phyloP scores from a whole-genome alignment of 2,329 filamentous ascomycete genomes.

The Aschersonia sp. region DNA sequence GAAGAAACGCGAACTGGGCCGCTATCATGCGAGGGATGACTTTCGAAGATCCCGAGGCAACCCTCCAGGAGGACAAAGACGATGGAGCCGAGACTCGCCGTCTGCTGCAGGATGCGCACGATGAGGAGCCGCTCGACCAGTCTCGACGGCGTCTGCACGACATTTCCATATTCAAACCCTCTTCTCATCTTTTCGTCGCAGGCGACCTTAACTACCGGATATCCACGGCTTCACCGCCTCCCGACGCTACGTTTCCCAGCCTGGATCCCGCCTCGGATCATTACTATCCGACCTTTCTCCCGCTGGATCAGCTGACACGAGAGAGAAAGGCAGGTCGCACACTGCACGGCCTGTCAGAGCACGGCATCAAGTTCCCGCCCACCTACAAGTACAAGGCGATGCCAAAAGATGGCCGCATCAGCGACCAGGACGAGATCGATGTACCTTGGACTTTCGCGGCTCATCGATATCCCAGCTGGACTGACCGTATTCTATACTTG shows the following conservation, averaged over 20 bases:
- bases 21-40: slow-evolving; percentile 67
- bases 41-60: slow-evolving; percentile 44
- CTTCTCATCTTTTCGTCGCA: slow-evolving; percentile 67
- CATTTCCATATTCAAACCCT: slow-evolving; percentile 59
- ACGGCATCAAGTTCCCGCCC: slow-evolving; percentile 64
- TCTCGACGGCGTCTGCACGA: slow-evolving; percentile 34
- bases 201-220: slow-evolving; percentile 96
- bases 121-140: slow-evolving; percentile 15
- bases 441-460: slow-evolving; percentile 58
- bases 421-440: slow-evolving; percentile 13
- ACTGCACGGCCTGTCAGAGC: slow-evolving; percentile 66
- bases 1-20: slow-evolving; percentile 80
- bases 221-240: slow-evolving; percentile 46
- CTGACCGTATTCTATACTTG: slow-evolving; percentile 75
- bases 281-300: slow-evolving; percentile 54
- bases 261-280: slow-evolving; percentile 36
- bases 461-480: slow-evolving; percentile 86
- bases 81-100: slow-evolving; percentile 14
- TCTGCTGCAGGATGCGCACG: slow-evolving; percentile 19
- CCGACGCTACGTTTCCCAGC: slow-evolving; percentile 49
- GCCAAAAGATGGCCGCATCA: slow-evolving; percentile 8
- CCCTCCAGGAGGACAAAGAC: slow-evolving; percentile 13
- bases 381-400: slow-evolving; percentile 75
- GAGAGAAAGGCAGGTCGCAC: slow-evolving; percentile 57
- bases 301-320: slow-evolving; percentile 62